These are phyloP conservation scores for Pseudocercospora pini-densiflorae DNA, from an alignment of 2,329 filamentous ascomycete genomes.

Conservation along the genomic window DNA sequence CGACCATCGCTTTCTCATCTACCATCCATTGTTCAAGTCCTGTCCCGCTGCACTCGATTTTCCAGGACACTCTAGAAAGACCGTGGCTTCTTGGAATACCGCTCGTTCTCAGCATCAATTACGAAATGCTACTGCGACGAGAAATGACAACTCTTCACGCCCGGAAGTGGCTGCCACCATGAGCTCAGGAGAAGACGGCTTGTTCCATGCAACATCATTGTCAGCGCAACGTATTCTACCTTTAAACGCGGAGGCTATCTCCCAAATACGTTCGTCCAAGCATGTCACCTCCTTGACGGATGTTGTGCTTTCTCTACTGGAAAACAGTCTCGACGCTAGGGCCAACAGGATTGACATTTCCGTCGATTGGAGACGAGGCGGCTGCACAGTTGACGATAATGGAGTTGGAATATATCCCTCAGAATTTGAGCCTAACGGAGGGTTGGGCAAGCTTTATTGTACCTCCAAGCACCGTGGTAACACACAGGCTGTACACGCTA, in stretches of 20 bases:
- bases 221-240: slow-evolving; percentile 33
- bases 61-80: neutral
- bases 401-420: slow-evolving; percentile 73
- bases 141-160: slow-evolving; percentile 14
- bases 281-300: slow-evolving; percentile 74
- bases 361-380: slow-evolving; percentile 75
- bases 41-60: neutral
- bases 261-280: slow-evolving; percentile 85
- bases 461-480: slow-evolving; percentile 70
- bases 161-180: slow-evolving; percentile 21
- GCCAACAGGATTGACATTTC: slow-evolving; percentile 71
- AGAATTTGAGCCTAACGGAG: slow-evolving; percentile 74
- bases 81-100: slow-evolving; percentile 19
- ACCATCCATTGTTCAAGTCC: neutral
- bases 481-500: slow-evolving; percentile 35
- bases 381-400: slow-evolving; percentile 82
- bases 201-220: slow-evolving; percentile 4
- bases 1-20: neutral
- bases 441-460: slow-evolving; percentile 68
- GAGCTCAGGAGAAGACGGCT: slow-evolving; percentile 7
- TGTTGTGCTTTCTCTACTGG: slow-evolving; percentile 72
- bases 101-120: slow-evolving; percentile 12
- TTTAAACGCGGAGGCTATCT: slow-evolving; percentile 31
- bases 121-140: slow-evolving; percentile 16
- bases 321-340: slow-evolving; percentile 83